phyloP scores from a whole-genome alignment of 208 protist species.

The Naegleria fowleri region DNA sequence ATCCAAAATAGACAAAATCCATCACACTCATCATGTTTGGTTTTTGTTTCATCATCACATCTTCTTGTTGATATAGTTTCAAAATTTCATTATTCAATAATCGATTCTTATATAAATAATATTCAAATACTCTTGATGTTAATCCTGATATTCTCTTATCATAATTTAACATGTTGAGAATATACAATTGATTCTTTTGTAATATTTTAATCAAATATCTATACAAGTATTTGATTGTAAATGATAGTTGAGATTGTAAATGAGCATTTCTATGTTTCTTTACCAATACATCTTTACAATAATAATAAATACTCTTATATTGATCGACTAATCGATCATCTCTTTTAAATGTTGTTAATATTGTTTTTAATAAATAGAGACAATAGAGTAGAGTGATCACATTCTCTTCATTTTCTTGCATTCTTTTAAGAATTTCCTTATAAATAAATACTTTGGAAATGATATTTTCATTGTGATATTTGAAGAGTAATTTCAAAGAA shows the following conservation, averaged over 20 bases:
- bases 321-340: neutral
- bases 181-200: neutral
- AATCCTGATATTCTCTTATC: neutral
- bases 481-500: neutral
- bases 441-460: neutral
- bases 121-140: neutral
- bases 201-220: neutral
- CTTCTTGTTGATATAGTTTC: neutral
- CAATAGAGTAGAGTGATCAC: neutral
- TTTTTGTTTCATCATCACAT: too few relatives aligned
- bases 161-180: neutral
- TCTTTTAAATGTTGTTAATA: neutral
- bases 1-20: neutral
- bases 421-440: conserved; percentile 3
- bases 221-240: neutral
- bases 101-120: neutral
- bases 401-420: neutral
- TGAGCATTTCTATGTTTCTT: neutral
- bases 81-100: neutral
- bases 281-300: neutral
- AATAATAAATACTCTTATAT: conserved; percentile 13
- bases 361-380: conserved; percentile 16
- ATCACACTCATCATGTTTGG: neutral
- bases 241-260: neutral
- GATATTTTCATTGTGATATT: conserved; percentile 12